Percentiles rank a stretch among this genome's conserved stretches.
Evolutionary conservation across 805 yeast genomes (phyloP).

Genomic region (Saturnispora hagleri): DNA sequence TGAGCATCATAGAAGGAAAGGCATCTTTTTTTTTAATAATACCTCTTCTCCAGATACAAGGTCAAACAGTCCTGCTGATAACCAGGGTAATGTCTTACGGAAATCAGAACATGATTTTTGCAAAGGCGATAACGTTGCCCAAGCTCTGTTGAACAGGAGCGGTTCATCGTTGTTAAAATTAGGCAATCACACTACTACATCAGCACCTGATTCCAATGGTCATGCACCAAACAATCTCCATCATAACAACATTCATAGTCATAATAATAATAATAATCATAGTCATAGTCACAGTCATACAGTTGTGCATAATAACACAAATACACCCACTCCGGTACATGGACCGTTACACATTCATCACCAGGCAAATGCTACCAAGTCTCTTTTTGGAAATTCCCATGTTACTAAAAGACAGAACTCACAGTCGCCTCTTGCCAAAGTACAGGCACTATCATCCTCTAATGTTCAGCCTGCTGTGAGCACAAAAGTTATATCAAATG

Average conservation of each 20-base stretch:
- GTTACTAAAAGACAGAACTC: background rate
- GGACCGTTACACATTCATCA: background rate
- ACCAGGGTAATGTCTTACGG: background rate
- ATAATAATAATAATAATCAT: background rate
- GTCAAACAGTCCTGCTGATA: constrained; percentile 4
- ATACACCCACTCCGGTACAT: background rate
- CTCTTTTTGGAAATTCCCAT: constrained; percentile 2
- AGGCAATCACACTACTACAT: background rate
- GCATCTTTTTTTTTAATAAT: constrained; percentile 9
- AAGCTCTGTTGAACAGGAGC: constrained; percentile 1
- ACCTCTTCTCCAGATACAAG: constrained; percentile 26
- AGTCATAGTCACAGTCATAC: background rate
- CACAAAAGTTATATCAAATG: background rate
- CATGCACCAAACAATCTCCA: background rate
- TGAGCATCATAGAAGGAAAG: constrained; percentile 2
- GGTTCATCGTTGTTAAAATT: constrained; percentile 1
- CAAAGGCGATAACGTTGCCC: background rate
- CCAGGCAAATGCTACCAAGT: background rate
- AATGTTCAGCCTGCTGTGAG: too few species aligned
- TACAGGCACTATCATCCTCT: background rate
- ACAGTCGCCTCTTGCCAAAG: background rate
- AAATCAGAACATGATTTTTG: background rate
- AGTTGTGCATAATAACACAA: background rate
- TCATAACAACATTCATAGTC: background rate
- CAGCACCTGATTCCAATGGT: background rate